A percentile compares a stretch with the other conserved stretches of the same genome.
Evolutionary conservation across 345 rosid species (phyloP).

Genomic region (Excoecaria agallocha): DNA sequence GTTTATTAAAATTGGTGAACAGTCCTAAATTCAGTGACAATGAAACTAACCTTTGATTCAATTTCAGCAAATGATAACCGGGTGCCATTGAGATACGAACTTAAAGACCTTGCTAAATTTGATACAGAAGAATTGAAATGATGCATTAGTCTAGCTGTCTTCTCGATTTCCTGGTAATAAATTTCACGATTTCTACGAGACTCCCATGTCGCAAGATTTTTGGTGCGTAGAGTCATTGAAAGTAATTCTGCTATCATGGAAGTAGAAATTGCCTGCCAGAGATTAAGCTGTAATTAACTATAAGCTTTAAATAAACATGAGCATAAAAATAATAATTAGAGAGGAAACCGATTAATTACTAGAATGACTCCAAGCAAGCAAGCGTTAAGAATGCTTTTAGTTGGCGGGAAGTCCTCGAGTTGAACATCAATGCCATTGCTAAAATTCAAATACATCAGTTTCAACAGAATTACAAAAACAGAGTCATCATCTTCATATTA

Average conservation of each 20-base stretch:
- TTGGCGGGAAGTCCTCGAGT: slow-evolving; percentile 12
- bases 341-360: slow-evolving; percentile 3
- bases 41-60: slow-evolving; percentile 23
- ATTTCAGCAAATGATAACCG: slow-evolving; percentile 28
- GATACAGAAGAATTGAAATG: slow-evolving; percentile 33
- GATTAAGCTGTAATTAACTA: background rate
- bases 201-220: slow-evolving; percentile 3
- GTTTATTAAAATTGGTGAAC: too few species aligned
- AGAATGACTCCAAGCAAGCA: slow-evolving; percentile 22
- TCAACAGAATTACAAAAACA: too few species aligned
- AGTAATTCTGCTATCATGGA: slow-evolving; percentile 18
- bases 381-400: slow-evolving; percentile 21
- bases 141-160: slow-evolving; percentile 27
- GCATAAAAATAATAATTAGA: background rate
- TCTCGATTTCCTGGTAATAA: slow-evolving; percentile 20
- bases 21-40: too few species aligned
- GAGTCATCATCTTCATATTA: too few species aligned
- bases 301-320: background rate
- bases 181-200: slow-evolving; percentile 4
- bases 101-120: slow-evolving; percentile 31
- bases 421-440: slow-evolving; percentile 27
- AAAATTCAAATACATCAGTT: too few species aligned
- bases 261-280: slow-evolving; percentile 27
- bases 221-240: slow-evolving; percentile 16
- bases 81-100: slow-evolving; percentile 33